Evolutionary conservation across 495 filamentous ascomycete species (phyloP).

Genomic region (Talaromyces liani): DNA sequence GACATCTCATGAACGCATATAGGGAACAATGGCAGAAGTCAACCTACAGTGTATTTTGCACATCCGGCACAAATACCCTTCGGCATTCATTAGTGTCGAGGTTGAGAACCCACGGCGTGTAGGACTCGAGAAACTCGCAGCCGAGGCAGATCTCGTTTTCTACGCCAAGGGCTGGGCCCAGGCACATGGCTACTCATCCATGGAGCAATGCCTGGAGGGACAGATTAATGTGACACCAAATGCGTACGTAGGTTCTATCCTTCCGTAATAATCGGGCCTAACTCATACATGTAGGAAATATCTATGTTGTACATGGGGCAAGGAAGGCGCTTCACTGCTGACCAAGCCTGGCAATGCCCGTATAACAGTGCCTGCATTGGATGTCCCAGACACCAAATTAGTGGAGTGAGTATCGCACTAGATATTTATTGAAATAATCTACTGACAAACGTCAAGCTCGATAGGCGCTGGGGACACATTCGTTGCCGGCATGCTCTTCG

Average conservation of each 20-base stretch:
- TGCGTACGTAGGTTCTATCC: conserved; percentile 29
- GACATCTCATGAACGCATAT: conserved; percentile 7
- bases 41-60: conserved; percentile 54
- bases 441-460: conserved; percentile 37
- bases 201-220: conserved; percentile 40
- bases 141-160: conserved; percentile 59
- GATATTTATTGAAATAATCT: conserved; percentile 1
- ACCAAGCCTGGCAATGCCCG: conserved; percentile 27
- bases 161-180: conserved; percentile 65
- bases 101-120: conserved; percentile 58
- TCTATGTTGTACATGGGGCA: conserved; percentile 58
- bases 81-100: conserved; percentile 55
- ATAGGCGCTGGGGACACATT: conserved; percentile 72
- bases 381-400: conserved; percentile 31
- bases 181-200: conserved; percentile 37
- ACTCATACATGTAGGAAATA: neutral
- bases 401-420: conserved; percentile 52
- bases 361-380: conserved; percentile 39
- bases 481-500: conserved; percentile 63
- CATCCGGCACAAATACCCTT: conserved; percentile 41
- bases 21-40: conserved; percentile 62
- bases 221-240: conserved; percentile 34
- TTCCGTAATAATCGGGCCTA: neutral
- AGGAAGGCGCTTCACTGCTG: conserved; percentile 47
- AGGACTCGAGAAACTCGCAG: conserved; percentile 54